phyloP scores from a whole-genome alignment of 2,329 filamentous ascomycete species.

The Penicillium vulpinum region DNA sequence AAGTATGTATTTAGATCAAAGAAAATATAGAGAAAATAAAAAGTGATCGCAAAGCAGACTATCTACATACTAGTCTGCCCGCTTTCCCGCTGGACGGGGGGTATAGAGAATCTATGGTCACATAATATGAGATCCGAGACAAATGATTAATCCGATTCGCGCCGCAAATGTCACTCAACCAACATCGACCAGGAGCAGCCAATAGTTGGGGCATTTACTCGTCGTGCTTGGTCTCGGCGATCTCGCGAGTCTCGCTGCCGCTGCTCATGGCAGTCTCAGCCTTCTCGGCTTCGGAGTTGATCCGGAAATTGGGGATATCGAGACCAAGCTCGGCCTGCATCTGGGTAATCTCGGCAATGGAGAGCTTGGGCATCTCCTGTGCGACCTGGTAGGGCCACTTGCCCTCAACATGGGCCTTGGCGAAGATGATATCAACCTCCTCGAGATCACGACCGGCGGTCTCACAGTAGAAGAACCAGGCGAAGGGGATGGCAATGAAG shows the following conservation, averaged over 20 bases:
- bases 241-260: constrained; percentile 12
- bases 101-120: constrained; percentile 5
- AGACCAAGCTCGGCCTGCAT: constrained; percentile 27
- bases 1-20: constrained; percentile 2
- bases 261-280: constrained; percentile 23
- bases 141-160: constrained; percentile 1
- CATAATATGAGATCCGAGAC: constrained; percentile 5
- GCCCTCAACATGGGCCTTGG: constrained; percentile 41
- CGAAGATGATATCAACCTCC: constrained; percentile 43
- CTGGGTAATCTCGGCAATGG: constrained; percentile 26
- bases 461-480: constrained; percentile 54
- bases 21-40: neutral
- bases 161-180: neutral
- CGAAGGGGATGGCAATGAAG: constrained; percentile 49
- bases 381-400: constrained; percentile 31
- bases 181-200: neutral
- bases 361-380: constrained; percentile 31
- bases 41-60: neutral
- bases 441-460: constrained; percentile 44
- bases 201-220: neutral
- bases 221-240: neutral
- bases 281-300: constrained; percentile 14
- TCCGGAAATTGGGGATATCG: constrained; percentile 5
- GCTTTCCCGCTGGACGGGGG: neutral
- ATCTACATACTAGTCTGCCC: neutral